These are phyloP conservation scores for Yamadazyma spencermartinsiae DNA, from an alignment of 1,139 yeast species.

Conservation along the genomic window DNA sequence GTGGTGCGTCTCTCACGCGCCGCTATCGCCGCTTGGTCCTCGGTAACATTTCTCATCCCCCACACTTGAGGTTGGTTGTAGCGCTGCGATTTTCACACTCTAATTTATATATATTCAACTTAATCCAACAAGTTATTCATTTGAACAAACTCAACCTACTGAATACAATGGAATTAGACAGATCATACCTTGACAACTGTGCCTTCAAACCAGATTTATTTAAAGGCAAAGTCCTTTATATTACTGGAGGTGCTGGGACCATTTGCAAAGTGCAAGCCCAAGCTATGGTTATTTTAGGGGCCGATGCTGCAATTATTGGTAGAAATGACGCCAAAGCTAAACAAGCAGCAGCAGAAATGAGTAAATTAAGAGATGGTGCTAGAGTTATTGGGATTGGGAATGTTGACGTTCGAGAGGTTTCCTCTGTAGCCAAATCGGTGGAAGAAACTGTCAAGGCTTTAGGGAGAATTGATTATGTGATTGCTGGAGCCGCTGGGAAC, in stretches of 20 bases:
- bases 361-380: constrained; percentile 53
- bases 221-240: constrained; percentile 80
- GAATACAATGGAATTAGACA: constrained; percentile 20
- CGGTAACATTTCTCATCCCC: no score
- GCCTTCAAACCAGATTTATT: constrained; percentile 62
- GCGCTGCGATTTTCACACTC: no score
- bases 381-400: constrained; percentile 67
- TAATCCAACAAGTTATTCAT: background rate
- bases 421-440: constrained; percentile 61
- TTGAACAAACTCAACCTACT: background rate
- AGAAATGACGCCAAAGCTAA: constrained; percentile 66
- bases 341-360: constrained; percentile 66
- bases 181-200: constrained; percentile 25
- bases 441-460: constrained; percentile 59
- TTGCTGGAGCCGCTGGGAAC: constrained; percentile 97
- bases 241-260: constrained; percentile 95
- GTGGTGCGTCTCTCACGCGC: no score
- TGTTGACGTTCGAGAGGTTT: constrained; percentile 74
- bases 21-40: no score
- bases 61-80: no score
- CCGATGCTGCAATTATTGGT: constrained; percentile 83
- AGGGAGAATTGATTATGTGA: constrained; percentile 78
- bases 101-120: background rate
- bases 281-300: constrained; percentile 79
- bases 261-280: constrained; percentile 86